These are phyloP conservation scores for Pyrenophora tritici-repentis DNA, from an alignment of 2,329 filamentous ascomycete genomes.

Conservation along the genomic window DNA sequence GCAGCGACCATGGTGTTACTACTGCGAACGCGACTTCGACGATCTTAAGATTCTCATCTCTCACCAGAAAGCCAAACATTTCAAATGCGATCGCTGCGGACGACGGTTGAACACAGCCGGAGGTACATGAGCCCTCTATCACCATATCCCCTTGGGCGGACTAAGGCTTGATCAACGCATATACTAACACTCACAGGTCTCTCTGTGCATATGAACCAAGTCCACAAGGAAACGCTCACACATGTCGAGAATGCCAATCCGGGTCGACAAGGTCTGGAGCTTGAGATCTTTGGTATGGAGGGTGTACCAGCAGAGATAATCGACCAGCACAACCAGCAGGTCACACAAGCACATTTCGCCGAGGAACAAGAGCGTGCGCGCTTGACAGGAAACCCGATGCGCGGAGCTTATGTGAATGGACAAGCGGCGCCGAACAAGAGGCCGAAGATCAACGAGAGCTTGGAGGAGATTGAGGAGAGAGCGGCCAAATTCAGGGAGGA, in stretches of 20 bases:
- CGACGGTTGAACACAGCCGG: constrained; percentile 91
- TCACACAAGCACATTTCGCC: constrained; percentile 83
- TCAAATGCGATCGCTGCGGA: constrained; percentile 92
- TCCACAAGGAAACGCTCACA: constrained; percentile 90
- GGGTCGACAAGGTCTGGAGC: constrained; percentile 81
- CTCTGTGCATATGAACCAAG: constrained; percentile 96
- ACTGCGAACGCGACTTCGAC: constrained; percentile 99
- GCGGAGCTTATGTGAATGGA: constrained; percentile 50
- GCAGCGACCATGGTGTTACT: constrained; percentile 90
- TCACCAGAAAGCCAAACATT: constrained; percentile 99
- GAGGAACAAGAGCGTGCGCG: constrained; percentile 81
- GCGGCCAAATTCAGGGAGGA: constrained; percentile 60
- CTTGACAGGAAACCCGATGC: constrained; percentile 80
- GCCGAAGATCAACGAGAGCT: constrained; percentile 70
- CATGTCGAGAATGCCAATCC: constrained; percentile 91
- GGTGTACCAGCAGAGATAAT: constrained; percentile 87
- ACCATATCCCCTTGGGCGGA: not conserved
- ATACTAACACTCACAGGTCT: constrained; percentile 65
- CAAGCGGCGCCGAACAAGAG: constrained; percentile 59
- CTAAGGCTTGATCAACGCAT: not conserved
- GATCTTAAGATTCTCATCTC: constrained; percentile 95
- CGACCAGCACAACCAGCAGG: constrained; percentile 81
- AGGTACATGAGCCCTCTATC: constrained; percentile 61
- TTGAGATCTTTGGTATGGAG: constrained; percentile 99
- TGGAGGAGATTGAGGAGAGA: constrained; percentile 79